Base-by-base conservation (phyloP, 495 filamentous ascomycete genomes). In the Xylona heveae region DNA sequence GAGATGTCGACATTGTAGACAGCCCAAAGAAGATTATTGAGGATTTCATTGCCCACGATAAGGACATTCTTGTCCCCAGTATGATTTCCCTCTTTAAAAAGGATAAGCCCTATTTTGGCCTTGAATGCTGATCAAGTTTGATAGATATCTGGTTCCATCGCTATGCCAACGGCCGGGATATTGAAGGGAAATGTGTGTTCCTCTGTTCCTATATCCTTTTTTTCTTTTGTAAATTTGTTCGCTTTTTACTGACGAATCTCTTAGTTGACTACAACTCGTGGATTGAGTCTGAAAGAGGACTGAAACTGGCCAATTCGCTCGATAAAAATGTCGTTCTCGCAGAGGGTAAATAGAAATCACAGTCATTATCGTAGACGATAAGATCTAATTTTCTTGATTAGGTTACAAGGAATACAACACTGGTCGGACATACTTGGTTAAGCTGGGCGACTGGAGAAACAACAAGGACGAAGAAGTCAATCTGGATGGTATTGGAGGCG, bases 231-330 rank as follows among this genome's bases (percentile, higher is more conserved):
- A 27, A 13, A n/a, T 4, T 34, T 9, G 19, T 6, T 25, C 15
- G 15, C n/a, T n/a, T 2, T 20, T 20, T 28, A 28, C 32, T 39
- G 18, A 40, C 29, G 13, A 35, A 7, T 13, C 16, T 7, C 20
- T 15, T 41, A 92, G 82, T 94, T 44, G 88, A 97, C 50, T 97
- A 95, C 57, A 97, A 97, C 56, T 97, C 88, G 0, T 97, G 88
- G 88, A 71, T 91, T 43, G 88, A 97, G 58, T 90, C 88, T 12
- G 70, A 77, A 26, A 74, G 82, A 49, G 84, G 60, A 33, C 68
- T 73, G 12, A 74, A 68, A 37, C 62, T 94, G 28, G 67, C 76
- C 7, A 50, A 64, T 8, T 68, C 59, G 20, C 64, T 93, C n/a
- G 55, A 70, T 36, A 78, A 79, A 46, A 73, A 93, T 42, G 56